A percentile compares a stretch with the other conserved stretches of the same genome.
Conservation (phyloP, 2,329 filamentous ascomycete species). For the Alternaria sp. region DNA sequence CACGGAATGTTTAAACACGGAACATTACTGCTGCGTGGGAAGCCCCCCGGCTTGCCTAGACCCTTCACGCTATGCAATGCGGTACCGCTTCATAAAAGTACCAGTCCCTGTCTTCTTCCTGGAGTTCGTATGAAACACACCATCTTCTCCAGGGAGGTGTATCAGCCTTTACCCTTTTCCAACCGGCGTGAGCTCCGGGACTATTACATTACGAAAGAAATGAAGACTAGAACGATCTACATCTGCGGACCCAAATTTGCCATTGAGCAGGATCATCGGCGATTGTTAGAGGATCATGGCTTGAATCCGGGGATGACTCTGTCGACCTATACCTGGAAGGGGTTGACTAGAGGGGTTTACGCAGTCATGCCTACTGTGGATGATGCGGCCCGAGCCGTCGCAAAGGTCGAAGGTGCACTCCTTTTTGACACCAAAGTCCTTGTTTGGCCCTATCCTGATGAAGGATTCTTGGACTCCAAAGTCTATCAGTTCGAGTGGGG, state of each 20-base stretch:
- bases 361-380: background rate
- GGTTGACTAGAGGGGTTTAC: background rate
- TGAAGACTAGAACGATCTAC: background rate
- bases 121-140: background rate
- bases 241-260: background rate
- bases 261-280: background rate
- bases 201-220: background rate
- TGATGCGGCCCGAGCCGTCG: background rate
- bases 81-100: background rate
- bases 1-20: background rate
- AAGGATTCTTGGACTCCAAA: background rate
- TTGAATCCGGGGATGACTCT: background rate
- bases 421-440: background rate
- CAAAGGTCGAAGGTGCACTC: background rate
- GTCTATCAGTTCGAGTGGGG: background rate
- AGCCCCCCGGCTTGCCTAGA: background rate
- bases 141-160: background rate
- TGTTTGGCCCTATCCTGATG: background rate
- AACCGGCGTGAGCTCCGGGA: background rate
- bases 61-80: background rate
- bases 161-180: background rate
- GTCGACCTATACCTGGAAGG: background rate
- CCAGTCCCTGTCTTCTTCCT: background rate
- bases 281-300: background rate
- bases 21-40: background rate